These are phyloP conservation scores for Torulaspora quercuum DNA, from an alignment of 805 yeast genomes.

Conservation along the genomic window DNA sequence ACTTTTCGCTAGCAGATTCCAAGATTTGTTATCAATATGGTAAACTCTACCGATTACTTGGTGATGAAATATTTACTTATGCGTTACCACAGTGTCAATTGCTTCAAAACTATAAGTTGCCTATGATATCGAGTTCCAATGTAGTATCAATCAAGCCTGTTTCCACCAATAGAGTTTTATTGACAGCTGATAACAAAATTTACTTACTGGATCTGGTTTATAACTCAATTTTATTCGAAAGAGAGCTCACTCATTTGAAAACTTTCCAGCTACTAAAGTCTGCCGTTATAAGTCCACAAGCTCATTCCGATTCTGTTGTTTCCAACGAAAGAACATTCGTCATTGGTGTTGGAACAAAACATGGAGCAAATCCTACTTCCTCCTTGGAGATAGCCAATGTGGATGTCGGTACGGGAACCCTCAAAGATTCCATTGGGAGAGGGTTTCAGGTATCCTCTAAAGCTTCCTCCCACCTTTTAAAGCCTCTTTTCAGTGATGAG, in stretches of 20 bases:
- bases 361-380: slow-evolving; percentile 28
- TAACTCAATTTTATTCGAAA: slow-evolving; percentile 25
- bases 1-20: slow-evolving; percentile 18
- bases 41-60: slow-evolving; percentile 26
- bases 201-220: slow-evolving; percentile 32
- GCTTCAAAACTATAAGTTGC: slow-evolving; percentile 22
- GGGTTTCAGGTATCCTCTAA: slow-evolving; percentile 35
- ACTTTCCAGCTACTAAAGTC: slow-evolving; percentile 30
- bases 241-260: slow-evolving; percentile 29
- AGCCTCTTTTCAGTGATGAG: slow-evolving; percentile 25
- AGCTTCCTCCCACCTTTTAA: slow-evolving; percentile 21
- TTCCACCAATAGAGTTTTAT: slow-evolving; percentile 30
- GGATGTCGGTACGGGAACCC: slow-evolving; percentile 62
- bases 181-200: slow-evolving; percentile 30
- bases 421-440: slow-evolving; percentile 69
- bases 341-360: slow-evolving; percentile 33
- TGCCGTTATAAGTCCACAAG: slow-evolving; percentile 20
- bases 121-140: slow-evolving; percentile 23
- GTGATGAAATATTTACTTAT: slow-evolving; percentile 21
- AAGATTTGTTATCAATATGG: slow-evolving; percentile 31
- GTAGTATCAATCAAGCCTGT: slow-evolving; percentile 29
- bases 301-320: slow-evolving; percentile 1
- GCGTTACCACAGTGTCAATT: slow-evolving; percentile 30
- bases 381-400: slow-evolving; percentile 38
- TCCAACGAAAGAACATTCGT: slow-evolving; percentile 28